Base-by-base conservation (phyloP, 2,329 filamentous ascomycete genomes). In the Cladosporium austrohemisphaericum region DNA sequence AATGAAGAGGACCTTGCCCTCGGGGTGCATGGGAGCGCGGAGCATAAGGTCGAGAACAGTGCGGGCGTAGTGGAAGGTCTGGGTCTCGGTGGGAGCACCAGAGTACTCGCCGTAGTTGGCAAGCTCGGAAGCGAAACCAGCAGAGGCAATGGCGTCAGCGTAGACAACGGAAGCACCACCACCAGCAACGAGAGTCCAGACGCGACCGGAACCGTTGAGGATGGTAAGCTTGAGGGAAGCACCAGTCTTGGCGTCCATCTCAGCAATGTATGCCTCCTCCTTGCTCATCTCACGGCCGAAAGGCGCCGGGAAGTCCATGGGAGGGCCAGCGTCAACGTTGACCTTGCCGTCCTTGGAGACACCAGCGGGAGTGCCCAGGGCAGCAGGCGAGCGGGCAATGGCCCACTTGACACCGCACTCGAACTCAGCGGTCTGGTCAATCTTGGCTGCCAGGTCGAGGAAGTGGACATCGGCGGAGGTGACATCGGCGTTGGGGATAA, bases 91-190 rank as follows among this genome's bases (percentile, higher is more conserved):
- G 60, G 93, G 93, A 57, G 93, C 93, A 77, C 93, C 93, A 57
- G 93, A 97, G 85, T 98, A 98, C 77, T 98, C 93, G 72, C 93
- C 93, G 70, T 98, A 98, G 84, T 98, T 98, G 77, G 93, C 93
- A 48, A 98, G 84, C 74, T 98, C 91, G 64, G 89, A 84, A 57
- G 94, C 90, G 71, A 95, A 97, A 58, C 93, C 93, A 66, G 89
- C 84, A 54, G 90, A 95, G 61, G 93, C 93, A 72, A 98, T 98
- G 73, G 93, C 93, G 70, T 98, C 93, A 57, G 93, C 93, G 73
- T 98, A 98, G 60, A 98, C 93, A 65, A 98, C 93, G 41, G 93
- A 98, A 56, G 93, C 93, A 88, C 93, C 93, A 83, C 93, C 93
- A 86, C 93, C 93, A 65, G 93, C 93, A 58, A 98, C 93, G 57